A percentile compares a stretch with the other conserved stretches of the same genome.
Conservation (phyloP, 805 yeast genomes). For the Myxozyma vanderwaltii region DNA sequence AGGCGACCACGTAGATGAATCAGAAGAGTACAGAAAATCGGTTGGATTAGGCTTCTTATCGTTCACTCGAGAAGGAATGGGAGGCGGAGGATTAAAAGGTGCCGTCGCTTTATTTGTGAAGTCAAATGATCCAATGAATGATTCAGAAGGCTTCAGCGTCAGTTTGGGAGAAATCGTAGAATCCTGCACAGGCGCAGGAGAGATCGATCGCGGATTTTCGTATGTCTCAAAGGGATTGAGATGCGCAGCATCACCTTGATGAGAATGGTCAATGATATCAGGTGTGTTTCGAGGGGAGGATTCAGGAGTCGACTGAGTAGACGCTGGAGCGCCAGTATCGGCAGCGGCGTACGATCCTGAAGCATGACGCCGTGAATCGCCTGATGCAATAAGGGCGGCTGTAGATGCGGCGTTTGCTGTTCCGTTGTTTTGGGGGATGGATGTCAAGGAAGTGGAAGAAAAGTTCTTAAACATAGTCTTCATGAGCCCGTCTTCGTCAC, state of each 20-base stretch:
- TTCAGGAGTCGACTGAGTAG: constrained; percentile 14
- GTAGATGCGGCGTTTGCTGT: constrained; percentile 3
- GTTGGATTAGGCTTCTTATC: not conserved
- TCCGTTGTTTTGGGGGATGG: not conserved
- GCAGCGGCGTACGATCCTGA: not conserved
- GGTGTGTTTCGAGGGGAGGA: constrained; percentile 9
- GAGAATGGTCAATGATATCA: not conserved
- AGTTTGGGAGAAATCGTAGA: not conserved
- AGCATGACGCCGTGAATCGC: not conserved
- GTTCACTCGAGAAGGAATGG: not conserved
- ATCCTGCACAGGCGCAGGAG: constrained; percentile 2
- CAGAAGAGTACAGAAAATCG: not conserved
- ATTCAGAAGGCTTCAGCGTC: constrained; percentile 1
- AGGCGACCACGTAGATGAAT: constrained; percentile 7
- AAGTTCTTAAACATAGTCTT: constrained; percentile 25
- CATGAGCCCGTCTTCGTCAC: constrained; percentile 18
- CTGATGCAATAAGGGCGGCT: not conserved
- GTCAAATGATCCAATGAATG: constrained; percentile 3
- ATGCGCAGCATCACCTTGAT: not conserved
- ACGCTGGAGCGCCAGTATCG: not conserved
- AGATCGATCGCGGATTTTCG: constrained; percentile 9
- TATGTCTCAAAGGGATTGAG: not conserved
- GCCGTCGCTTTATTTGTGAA: not conserved
- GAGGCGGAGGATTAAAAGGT: not conserved
- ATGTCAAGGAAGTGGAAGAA: constrained; percentile 22